These are phyloP conservation scores for Hanseniaspora uvarum DNA, from an alignment of 1,139 yeast species.

Conservation along the genomic window DNA sequence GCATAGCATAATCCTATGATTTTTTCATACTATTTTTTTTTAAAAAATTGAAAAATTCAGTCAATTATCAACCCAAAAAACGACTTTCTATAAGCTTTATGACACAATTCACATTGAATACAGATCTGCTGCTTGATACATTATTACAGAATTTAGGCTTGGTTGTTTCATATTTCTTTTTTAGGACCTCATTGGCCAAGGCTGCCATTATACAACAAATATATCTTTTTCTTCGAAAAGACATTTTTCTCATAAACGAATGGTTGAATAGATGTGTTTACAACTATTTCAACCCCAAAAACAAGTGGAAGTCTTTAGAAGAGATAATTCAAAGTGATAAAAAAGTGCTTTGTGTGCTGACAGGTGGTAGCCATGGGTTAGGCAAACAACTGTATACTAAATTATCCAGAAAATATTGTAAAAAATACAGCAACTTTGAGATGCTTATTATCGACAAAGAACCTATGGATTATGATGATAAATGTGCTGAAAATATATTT, in stretches of 20 bases:
- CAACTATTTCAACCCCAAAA: not conserved
- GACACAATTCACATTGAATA: not conserved
- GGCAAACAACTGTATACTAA: slow-evolving; percentile 40
- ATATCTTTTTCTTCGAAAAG: not conserved
- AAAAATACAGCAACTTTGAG: slow-evolving; percentile 43
- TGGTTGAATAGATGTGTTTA: not conserved
- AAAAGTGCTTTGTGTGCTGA: slow-evolving; percentile 33
- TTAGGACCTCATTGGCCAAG: not conserved
- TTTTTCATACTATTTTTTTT: not conserved
- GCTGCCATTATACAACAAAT: not conserved
- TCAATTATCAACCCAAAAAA: no score
- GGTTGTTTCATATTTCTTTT: not conserved
- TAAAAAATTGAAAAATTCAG: not conserved
- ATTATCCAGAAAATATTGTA: slow-evolving; percentile 29
- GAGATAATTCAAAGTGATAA: not conserved
- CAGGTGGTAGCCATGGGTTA: slow-evolving; percentile 59
- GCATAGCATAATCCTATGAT: no score
- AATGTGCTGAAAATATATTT: not conserved
- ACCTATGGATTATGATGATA: slow-evolving; percentile 39
- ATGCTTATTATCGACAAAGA: slow-evolving; percentile 38
- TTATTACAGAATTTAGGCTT: not conserved
- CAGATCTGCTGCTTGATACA: not conserved
- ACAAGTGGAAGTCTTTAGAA: not conserved
- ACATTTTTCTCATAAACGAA: not conserved
- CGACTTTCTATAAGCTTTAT: not conserved